Base-by-base conservation (phyloP, 2,329 filamentous ascomycete species). In the Lachnellula occidentalis region DNA sequence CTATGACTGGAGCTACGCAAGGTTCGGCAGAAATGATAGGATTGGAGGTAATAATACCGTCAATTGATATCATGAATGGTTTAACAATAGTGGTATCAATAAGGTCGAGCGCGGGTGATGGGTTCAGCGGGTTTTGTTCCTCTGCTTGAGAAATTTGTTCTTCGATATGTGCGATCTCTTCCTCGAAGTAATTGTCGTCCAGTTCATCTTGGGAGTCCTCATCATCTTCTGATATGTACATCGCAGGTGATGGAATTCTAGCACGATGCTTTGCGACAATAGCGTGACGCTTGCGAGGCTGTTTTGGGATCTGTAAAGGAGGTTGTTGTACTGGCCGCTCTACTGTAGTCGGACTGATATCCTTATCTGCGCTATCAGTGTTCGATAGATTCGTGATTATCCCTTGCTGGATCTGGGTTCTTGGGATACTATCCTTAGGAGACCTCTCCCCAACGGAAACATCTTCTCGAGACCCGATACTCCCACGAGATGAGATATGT, bases 181-280 rank as follows among this genome's bases (percentile, higher is more conserved):
- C 58, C 48, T 66, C 67, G 19, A 69, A 69, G 48, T 67, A 69
- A 31, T 61, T 57, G 50, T 69, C 66, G 36, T 63, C 61, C 22
- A 69, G 55, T n/a, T 69, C 67, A 48, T 69, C 65, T 7, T 48
- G 66, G 22, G 64, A 67, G 50, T 69, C 67, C 9, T 63, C 62
- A 50, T 67, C 63, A 2, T 64, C 65, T 22, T 62, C 64, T 42
- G 59, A 53, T 5, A 56, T 54, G 17, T 58, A 56, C 5, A 46
- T 15, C 27, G 50, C 31, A 34, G 50, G 49, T 11, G 51, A 50
- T 17, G 42, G 53, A 8, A 51, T 43, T 42, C 58, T 58, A 6
- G 57, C 54, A 9, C 56, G 54, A 15, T 54, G 61, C 46, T 55
- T 64, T 24, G 54, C 59, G 42, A 64, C 49, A 15, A 60, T 45